phyloP scores from a whole-genome alignment of 306 rosid genomes.

The Quercus cerris region DNA sequence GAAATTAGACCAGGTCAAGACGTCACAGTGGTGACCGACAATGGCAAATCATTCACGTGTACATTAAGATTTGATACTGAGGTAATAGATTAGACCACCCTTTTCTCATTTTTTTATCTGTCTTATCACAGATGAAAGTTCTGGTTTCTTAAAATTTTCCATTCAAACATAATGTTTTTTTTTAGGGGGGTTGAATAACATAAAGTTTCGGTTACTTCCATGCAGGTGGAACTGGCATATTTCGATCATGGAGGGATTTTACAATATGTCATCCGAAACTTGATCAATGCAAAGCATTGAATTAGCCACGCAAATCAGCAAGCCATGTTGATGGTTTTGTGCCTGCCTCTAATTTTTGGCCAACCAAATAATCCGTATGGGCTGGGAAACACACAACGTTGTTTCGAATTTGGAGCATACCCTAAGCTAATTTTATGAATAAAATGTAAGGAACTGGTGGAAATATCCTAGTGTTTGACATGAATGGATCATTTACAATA shows the following conservation, averaged over 20 bases:
- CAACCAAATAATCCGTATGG: conserved; percentile 33
- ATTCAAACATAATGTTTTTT: neutral
- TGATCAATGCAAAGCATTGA: conserved; percentile 60
- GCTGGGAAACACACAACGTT: conserved; percentile 5
- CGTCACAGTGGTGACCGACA: conserved; percentile 57
- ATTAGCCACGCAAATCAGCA: conserved; percentile 1
- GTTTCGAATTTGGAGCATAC: conserved; percentile 26
- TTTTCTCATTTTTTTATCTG: neutral
- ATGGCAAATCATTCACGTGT: conserved; percentile 65
- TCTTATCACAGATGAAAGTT: neutral
- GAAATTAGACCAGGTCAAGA: conserved; percentile 92
- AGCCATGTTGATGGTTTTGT: conserved; percentile 8
- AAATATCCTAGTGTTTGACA: conserved; percentile 1
- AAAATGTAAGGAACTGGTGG: conserved; percentile 32
- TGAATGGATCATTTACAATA: conserved; percentile 10
- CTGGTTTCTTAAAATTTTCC: conserved; percentile 8
- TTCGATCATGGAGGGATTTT: conserved; percentile 89
- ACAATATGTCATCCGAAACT: conserved; percentile 82
- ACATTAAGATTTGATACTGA: conserved; percentile 84
- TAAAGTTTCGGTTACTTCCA: neutral
- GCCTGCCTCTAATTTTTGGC: conserved; percentile 8
- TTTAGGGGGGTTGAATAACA: too few relatives aligned
- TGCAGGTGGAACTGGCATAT: conserved; percentile 91
- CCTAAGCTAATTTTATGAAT: conserved; percentile 24
- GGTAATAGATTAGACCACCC: conserved; percentile 35